A percentile compares a stretch with the other conserved stretches of the same genome.
Evolutionary conservation across 768 basidiomycete genomes (phyloP).

Genomic region (Dacryopinax primogenitus): DNA sequence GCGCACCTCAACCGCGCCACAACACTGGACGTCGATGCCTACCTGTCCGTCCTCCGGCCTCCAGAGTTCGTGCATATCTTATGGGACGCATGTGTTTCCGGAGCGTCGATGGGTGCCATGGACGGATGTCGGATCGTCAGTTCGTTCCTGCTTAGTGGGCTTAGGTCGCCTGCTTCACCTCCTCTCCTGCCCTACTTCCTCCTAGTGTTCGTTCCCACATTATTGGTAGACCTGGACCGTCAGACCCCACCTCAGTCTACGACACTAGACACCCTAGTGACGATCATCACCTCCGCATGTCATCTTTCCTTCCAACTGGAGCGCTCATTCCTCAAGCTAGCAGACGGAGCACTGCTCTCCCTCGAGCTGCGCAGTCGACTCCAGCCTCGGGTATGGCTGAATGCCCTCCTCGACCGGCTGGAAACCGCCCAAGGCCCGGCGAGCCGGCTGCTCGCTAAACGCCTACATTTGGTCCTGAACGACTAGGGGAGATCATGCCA

Average conservation of each 20-base stretch:
- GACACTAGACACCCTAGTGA: constrained; percentile 33
- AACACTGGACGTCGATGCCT: constrained; percentile 51
- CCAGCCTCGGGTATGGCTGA: constrained; percentile 1
- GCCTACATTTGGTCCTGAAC: not conserved
- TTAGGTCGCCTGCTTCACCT: constrained; percentile 35
- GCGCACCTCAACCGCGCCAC: constrained; percentile 53
- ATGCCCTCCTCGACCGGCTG: not conserved
- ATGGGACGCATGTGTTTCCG: constrained; percentile 51
- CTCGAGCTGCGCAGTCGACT: not conserved
- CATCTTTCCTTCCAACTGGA: constrained; percentile 6
- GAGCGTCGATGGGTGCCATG: constrained; percentile 44
- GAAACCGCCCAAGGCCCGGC: not conserved
- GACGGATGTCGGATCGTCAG: constrained; percentile 54
- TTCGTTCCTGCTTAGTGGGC: constrained; percentile 54
- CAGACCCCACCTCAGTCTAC: constrained; percentile 43
- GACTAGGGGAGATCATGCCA: not conserved
- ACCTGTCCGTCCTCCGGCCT: constrained; percentile 45
- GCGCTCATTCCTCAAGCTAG: not conserved
- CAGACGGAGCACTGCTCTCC: not conserved
- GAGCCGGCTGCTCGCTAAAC: not conserved
- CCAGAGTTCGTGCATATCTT: constrained; percentile 49
- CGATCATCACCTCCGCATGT: not conserved
- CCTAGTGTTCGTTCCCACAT: constrained; percentile 48
- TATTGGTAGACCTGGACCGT: constrained; percentile 46
- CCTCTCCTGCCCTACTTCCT: constrained; percentile 65